Base-by-base conservation (phyloP, 495 filamentous ascomycete genomes). In the Astrothelium macrocarpum region DNA sequence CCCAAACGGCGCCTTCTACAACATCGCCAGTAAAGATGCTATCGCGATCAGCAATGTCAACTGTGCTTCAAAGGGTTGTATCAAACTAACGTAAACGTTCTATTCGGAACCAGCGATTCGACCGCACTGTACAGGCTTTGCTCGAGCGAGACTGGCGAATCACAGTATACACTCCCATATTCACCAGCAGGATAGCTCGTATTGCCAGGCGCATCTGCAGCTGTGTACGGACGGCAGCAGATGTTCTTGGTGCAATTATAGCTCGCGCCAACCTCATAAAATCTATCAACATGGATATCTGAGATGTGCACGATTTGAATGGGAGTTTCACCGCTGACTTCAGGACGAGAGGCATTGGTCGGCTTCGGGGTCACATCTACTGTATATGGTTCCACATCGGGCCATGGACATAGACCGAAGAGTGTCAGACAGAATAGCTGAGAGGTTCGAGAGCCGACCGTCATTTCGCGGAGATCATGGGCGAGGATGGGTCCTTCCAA, bases 251-350 rank as follows among this genome's bases (percentile, higher is more conserved):
- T 73, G 66, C 81, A 84, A 61, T 80, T 74, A 32, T 77, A 77
- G 66, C 71, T 82, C 4, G 81, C 72, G 1, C 81, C 82, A 3
- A 72, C 69, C 25, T 77, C 77, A 65, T 84, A 84, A 39, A 70
- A 74, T 0, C 75, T 74, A 64, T 84, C 82, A 58, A 84, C 72
- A 64, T 84, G 82, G 10, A 81, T 82, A 65, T 84, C 82, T 29
- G 77, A 82, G 70, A 80, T 80, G 65, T 84, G 82, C 16, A 82
- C 81, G 14, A 84, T 73, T 29, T 78, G 71, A 67, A 84, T 67
- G 16, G 82, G 78, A 23, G 72, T 64, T 65, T 78, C 61, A 0
- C 79, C 75, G 59, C 80, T 82, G 29, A 76, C 72, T 36, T 72
- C 60, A 0, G 80, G 80, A 11, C 78, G 75, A 23, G 58, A 62